These are phyloP conservation scores for Colletotrichum australisinense DNA, from an alignment of 2,329 filamentous ascomycete species.

Conservation along the genomic window DNA sequence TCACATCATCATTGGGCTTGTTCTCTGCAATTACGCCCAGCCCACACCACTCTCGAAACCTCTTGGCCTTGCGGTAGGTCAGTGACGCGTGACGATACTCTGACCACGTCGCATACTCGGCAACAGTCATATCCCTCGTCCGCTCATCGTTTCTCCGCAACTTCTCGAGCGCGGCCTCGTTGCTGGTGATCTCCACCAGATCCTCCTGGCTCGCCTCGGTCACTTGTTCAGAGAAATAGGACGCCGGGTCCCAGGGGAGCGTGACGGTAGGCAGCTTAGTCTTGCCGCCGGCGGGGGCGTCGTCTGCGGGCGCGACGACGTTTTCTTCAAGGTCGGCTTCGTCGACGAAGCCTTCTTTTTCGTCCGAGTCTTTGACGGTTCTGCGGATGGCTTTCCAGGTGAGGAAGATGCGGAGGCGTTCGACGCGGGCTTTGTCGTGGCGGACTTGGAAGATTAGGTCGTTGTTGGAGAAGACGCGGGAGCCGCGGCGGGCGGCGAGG, in stretches of 20 bases:
- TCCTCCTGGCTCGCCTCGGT: constrained; percentile 25
- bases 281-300: background rate
- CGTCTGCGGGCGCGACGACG: background rate
- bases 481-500: constrained; percentile 38
- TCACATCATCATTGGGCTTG: constrained; percentile 34
- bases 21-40: constrained; percentile 38
- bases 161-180: constrained; percentile 32
- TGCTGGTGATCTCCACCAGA: constrained; percentile 7
- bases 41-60: constrained; percentile 38
- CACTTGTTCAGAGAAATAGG: constrained; percentile 30
- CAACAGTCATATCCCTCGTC: constrained; percentile 37
- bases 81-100: constrained; percentile 39
- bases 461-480: constrained; percentile 37
- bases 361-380: constrained; percentile 36
- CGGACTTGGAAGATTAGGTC: constrained; percentile 41
- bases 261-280: constrained; percentile 20
- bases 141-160: constrained; percentile 33
- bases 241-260: constrained; percentile 33
- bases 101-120: constrained; percentile 39
- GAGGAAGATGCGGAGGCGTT: constrained; percentile 38
- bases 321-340: constrained; percentile 21
- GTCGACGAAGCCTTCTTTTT: constrained; percentile 32
- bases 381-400: constrained; percentile 40
- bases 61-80: constrained; percentile 37
- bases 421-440: constrained; percentile 38